phyloP scores from a whole-genome alignment of 2,329 filamentous ascomycete genomes.

The Colletotrichum liriopes region DNA sequence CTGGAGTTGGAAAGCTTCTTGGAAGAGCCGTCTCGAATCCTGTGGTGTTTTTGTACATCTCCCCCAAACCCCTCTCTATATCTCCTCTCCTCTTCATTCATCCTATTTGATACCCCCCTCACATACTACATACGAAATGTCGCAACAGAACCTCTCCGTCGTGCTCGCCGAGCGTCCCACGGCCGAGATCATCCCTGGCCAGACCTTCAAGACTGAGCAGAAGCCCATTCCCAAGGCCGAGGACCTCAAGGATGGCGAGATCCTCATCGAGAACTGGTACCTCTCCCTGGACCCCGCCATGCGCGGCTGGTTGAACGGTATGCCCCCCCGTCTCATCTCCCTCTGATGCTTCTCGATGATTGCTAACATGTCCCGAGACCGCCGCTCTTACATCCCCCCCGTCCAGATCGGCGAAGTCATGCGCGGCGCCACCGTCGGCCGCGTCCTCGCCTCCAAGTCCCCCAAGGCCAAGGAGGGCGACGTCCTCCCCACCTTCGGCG shows the following conservation, averaged over 20 bases:
- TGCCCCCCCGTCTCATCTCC: conserved; percentile 36
- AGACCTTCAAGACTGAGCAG: conserved; percentile 73
- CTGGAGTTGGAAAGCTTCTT: not conserved
- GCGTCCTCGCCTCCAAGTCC: conserved; percentile 74
- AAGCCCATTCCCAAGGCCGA: conserved; percentile 65
- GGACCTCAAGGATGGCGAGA: conserved; percentile 74
- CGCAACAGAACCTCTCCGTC: conserved; percentile 64
- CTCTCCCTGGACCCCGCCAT: conserved; percentile 83
- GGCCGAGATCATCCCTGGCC: conserved; percentile 72
- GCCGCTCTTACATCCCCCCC: conserved; percentile 75
- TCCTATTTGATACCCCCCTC: not conserved
- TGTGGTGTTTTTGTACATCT: not conserved
- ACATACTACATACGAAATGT: conserved; percentile 52
- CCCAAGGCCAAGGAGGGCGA: conserved; percentile 69
- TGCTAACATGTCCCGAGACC: conserved; percentile 51
- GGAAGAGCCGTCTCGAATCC: not conserved
- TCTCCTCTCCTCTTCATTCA: not conserved
- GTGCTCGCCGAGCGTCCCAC: conserved; percentile 76
- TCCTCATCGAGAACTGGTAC: conserved; percentile 75
- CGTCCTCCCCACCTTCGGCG: conserved; percentile 68
- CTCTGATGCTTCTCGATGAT: not conserved
- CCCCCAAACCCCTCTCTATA: too few species aligned
- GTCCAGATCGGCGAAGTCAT: conserved; percentile 79
- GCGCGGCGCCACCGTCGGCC: conserved; percentile 74
- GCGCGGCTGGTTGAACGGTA: conserved; percentile 79